Percentiles rank a stretch among this genome's conserved stretches.
Conservation (phyloP, 148 eudicot species). For the Vaccinium vitisidaea region DNA sequence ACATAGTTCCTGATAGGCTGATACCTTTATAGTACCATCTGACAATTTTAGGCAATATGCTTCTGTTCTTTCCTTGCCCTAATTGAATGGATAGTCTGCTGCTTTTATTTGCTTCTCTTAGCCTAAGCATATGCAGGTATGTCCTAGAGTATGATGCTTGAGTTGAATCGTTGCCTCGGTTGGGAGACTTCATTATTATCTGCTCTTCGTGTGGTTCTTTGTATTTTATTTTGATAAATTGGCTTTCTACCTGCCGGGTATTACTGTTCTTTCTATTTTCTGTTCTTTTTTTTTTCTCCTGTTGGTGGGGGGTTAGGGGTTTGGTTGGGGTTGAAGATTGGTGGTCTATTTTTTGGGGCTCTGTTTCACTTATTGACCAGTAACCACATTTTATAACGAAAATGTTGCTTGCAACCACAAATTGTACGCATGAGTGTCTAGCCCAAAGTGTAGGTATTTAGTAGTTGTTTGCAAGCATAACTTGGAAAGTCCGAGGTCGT, state of each 20-base stretch:
- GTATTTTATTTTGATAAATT: not conserved
- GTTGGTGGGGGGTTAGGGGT: not conserved
- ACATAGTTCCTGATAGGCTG: not conserved
- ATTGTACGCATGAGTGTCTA: too few species aligned
- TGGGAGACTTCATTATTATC: not conserved
- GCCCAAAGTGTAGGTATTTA: too few species aligned
- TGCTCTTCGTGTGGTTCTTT: not conserved
- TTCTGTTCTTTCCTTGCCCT: slow-evolving; percentile 4
- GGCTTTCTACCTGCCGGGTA: not conserved
- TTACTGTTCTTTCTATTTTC: not conserved
- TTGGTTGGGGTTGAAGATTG: not conserved
- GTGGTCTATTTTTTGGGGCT: not conserved
- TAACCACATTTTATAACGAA: not conserved
- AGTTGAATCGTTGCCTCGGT: not conserved
- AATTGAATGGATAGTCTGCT: not conserved
- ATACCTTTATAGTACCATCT: not conserved
- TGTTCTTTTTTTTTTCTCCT: not conserved
- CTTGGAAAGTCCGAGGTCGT: too few species aligned
- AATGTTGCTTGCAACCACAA: not conserved
- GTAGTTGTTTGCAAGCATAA: too few species aligned
- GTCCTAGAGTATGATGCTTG: not conserved
- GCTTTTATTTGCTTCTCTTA: not conserved
- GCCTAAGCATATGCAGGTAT: not conserved
- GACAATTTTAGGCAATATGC: not conserved
- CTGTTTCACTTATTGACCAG: not conserved